A percentile compares a stretch with the other conserved stretches of the same genome.
Evolutionary conservation across 768 basidiomycete species (phyloP).

Genomic region (Pleurotus pulmonarius): DNA sequence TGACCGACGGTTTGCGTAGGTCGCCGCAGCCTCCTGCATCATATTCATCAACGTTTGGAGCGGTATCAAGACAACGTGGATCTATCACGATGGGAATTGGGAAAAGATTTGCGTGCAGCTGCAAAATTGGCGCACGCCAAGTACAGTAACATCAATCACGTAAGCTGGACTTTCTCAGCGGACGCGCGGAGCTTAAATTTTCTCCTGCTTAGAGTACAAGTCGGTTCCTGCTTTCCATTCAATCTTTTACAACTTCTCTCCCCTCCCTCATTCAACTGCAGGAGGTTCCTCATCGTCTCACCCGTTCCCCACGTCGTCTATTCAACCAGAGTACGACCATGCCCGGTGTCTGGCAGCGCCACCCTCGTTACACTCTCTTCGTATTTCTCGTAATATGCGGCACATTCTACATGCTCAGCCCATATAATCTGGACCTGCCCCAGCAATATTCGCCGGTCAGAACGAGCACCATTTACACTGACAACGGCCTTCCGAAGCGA

Average conservation of each 20-base stretch:
- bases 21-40: no score
- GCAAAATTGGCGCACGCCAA: no score
- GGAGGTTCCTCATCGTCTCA: not conserved
- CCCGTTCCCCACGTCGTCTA: not conserved
- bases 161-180: no score
- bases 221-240: not conserved
- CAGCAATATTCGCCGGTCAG: slow-evolving; percentile 8
- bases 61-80: no score
- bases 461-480: slow-evolving; percentile 18
- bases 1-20: no score
- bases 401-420: slow-evolving; percentile 45
- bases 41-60: no score
- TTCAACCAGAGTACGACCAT: slow-evolving; percentile 13
- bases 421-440: slow-evolving; percentile 23
- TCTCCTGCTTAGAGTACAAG: no score
- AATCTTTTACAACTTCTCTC: not conserved
- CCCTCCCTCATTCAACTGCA: not conserved
- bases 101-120: no score
- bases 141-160: no score
- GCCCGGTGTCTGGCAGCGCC: slow-evolving; percentile 33
- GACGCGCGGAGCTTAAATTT: no score
- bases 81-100: no score
- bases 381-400: slow-evolving; percentile 35
- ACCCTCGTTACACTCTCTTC: slow-evolving; percentile 50
- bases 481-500: slow-evolving; percentile 33